Evolutionary conservation across 306 rosid genomes (phyloP).

Genomic region (Canavalia gladiata): DNA sequence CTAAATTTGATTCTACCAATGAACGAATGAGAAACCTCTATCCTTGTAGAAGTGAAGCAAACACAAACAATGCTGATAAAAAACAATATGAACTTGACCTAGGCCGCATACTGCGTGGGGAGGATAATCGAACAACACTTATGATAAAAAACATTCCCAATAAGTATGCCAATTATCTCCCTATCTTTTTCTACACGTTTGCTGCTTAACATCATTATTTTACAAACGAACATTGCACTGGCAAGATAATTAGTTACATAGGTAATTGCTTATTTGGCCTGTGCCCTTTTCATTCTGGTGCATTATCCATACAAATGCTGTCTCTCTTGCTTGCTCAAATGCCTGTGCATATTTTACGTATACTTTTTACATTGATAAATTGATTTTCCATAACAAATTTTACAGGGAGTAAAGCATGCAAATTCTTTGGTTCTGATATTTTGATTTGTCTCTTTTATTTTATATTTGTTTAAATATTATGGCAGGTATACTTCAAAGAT

Average conservation of each 20-base stretch:
- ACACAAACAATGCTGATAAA: conserved; percentile 70
- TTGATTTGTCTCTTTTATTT: conserved; percentile 14
- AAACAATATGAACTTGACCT: conserved; percentile 82
- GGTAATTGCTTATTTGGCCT: conserved; percentile 28
- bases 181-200: conserved; percentile 21
- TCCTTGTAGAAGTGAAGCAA: conserved; percentile 77
- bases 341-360: conserved; percentile 23
- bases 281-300: conserved; percentile 7
- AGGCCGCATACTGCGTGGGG: conserved; percentile 72
- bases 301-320: conserved; percentile 20
- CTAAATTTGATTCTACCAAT: conserved; percentile 70
- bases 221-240: conserved; percentile 1
- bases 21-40: conserved; percentile 79
- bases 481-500: conserved; percentile 89
- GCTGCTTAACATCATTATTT: conserved; percentile 41
- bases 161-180: conserved; percentile 64
- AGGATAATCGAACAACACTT: conserved; percentile 80
- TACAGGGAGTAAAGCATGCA: conserved; percentile 5
- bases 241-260: conserved; percentile 15
- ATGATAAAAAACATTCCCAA: conserved; percentile 93
- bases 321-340: conserved; percentile 30
- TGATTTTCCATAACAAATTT: conserved; percentile 23
- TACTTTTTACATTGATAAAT: conserved; percentile 23
- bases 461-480: conserved; percentile 40
- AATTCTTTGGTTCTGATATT: conserved; percentile 16